A percentile compares a stretch with the other conserved stretches of the same genome.
Evolutionary conservation across 176 grass and related monocot genomes (phyloP).

Genomic region (Oryza meyeriana): DNA sequence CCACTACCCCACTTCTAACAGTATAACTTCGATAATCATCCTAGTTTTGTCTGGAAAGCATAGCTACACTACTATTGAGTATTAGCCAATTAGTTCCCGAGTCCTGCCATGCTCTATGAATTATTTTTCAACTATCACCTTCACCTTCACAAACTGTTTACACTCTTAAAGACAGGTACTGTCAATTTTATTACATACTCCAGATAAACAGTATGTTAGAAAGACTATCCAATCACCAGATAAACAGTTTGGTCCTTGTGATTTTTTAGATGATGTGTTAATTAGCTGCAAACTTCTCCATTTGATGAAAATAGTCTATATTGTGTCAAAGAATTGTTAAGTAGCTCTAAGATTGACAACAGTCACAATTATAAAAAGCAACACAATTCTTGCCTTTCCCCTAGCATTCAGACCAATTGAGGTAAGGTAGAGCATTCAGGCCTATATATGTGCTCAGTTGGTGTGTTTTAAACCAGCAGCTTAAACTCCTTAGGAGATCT

Average conservation of each 20-base stretch:
- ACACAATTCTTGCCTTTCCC: not conserved
- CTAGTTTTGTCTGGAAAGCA: not conserved
- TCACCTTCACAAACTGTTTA: not conserved
- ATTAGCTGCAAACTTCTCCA: not conserved
- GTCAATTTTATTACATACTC: not conserved
- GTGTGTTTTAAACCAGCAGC: not conserved
- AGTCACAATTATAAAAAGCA: not conserved
- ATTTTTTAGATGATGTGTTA: not conserved
- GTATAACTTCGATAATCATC: not conserved
- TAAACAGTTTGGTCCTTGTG: not conserved
- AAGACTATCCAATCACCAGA: no score
- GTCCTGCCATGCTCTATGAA: not conserved
- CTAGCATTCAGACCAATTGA: not conserved
- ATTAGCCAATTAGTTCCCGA: not conserved
- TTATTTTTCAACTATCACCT: not conserved
- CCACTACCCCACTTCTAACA: not conserved
- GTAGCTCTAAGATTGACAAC: not conserved
- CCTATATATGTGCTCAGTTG: not conserved
- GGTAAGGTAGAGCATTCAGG: not conserved
- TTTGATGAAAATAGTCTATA: not conserved
- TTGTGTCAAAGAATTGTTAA: not conserved
- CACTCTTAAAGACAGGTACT: not conserved
- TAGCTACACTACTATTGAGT: not conserved
- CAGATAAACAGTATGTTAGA: not conserved
- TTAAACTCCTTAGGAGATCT: not conserved